Evolutionary conservation across 2,329 filamentous ascomycete genomes (phyloP), one percentile per base, ranked within the genome.

Genomic region (Claviceps spartinae): DNA sequence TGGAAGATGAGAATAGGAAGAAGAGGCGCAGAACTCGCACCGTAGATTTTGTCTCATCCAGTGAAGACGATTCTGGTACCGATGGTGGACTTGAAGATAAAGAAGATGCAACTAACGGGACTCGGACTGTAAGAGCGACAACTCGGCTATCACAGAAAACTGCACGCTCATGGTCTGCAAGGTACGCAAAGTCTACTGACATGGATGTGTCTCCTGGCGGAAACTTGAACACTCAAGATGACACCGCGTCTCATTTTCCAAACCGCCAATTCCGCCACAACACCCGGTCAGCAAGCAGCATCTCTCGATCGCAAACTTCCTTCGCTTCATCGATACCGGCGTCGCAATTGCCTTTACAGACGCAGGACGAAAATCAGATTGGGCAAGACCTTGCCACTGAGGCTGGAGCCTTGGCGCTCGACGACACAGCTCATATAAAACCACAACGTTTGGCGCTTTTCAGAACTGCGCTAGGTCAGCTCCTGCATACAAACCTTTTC

Each of bases 401-500:
- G 13, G 63, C 74, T 13, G 70, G 72, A 14, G 66, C 61, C 37
- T 66, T 73, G 30, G 68, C 63, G 50, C 72, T 72, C 46, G 62
- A 71, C 53, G 58, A 69, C 54, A 55, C 60, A 0, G 72, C 77
- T 26, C 24, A 26, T 1, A 82, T 89, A 62, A 72, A 77, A 2
- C 61, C 78, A 0, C 74, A 76, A 42, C 79, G 93, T 42, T 70
- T 95, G 26, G 72, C 78, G 5, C 70, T 81, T 1, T 98, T 98
- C 82, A 82, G 88, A 51, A 79, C 80, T 11, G 80, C 86, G 2
- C 75, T 98, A 3, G 93, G 93, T 24, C 85, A 88, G 60, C 74
- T 98, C 51, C 83, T 95, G 62, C 84, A 85, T 60, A 85, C 85
- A 0, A 76, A 80, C 13, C 68, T 98, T n/a, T 98, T 98, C 64